These are phyloP conservation scores for Neckera pumila DNA, from an alignment of 225 moss, liverwort and hornwort genomes.

Conservation along the genomic window DNA sequence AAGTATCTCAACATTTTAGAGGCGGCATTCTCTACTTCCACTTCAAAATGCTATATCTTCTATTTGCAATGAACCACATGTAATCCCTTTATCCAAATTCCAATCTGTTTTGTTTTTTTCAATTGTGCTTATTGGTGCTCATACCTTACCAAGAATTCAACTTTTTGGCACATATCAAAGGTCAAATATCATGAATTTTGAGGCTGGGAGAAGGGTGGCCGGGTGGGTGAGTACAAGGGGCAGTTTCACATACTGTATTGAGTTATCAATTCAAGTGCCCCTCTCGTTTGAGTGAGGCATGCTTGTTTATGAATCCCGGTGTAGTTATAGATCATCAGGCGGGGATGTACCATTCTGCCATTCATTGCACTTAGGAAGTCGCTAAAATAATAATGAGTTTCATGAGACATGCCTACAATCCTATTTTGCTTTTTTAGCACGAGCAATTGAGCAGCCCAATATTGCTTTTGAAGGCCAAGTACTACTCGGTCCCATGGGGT, in stretches of 20 bases:
- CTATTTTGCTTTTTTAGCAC: background rate
- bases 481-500: background rate
- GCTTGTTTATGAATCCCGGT: background rate
- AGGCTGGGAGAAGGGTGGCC: background rate
- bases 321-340: background rate
- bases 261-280: background rate
- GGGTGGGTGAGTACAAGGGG: background rate
- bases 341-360: background rate
- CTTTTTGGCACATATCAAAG: rapidly evolving
- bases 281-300: background rate
- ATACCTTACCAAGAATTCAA: background rate
- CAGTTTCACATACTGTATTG: background rate
- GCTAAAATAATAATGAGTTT: background rate
- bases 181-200: background rate
- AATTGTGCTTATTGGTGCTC: background rate
- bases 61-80: background rate
- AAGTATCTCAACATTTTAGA: background rate
- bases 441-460: background rate
- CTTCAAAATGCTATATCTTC: background rate
- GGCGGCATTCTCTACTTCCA: rapidly evolving
- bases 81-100: background rate
- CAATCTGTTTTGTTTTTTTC: background rate
- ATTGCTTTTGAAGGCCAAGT: background rate
- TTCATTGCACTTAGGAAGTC: background rate
- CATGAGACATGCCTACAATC: background rate